Base-by-base conservation (phyloP, 352 stramenopile species). In the Phytopythium boreale region DNA sequence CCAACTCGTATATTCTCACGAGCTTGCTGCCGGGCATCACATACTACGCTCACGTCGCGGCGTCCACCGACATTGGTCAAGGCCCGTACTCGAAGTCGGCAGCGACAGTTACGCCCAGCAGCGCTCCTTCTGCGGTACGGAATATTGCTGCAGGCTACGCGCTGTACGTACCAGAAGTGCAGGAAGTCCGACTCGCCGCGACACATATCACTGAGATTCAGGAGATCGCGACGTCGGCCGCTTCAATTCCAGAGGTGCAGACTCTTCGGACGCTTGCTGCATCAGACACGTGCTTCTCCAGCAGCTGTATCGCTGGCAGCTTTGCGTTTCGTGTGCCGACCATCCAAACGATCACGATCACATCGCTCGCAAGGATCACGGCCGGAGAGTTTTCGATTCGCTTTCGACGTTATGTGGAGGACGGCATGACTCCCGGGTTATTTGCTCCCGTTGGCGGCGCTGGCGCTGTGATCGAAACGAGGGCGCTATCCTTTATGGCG, bases 251-350 rank as follows among this genome's bases (percentile, higher is more conserved):
- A 0, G 87, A 93, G 51, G 85, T 95, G 6, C 87, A 95, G 65
- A 92, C 80, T 2, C 50, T 95, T 1, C 69, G 64, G 3, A 93
- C 84, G 2, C 90, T 59, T 36, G 82, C 72, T 1, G 61, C 69
- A 1, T 64, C 83, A 1, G 66, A 80, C 29, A 61, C 61, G 26
- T 93, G 87, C 59, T 75, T 81, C 29, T 53, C 63, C n/a, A 70
- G 60, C 15, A 74, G 63, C 22, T 95, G 82, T 44, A 69, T 95
- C 24, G 46, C 53, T 29, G 87, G 87, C 1, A 44, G 49, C 0
- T 74, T 95, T 20, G 87, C 87, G 0, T 90, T 92, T 39, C 82
- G 87, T 14, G 64, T 90, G 10, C 87, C 87, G 11, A 92, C 78
- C 0, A 68, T 95, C 15, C 87, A 95, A 59, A 91, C 79, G 10